These are phyloP conservation scores for Cerioporus squamosus DNA, from an alignment of 1,284 basidiomycete genomes.

Conservation along the genomic window DNA sequence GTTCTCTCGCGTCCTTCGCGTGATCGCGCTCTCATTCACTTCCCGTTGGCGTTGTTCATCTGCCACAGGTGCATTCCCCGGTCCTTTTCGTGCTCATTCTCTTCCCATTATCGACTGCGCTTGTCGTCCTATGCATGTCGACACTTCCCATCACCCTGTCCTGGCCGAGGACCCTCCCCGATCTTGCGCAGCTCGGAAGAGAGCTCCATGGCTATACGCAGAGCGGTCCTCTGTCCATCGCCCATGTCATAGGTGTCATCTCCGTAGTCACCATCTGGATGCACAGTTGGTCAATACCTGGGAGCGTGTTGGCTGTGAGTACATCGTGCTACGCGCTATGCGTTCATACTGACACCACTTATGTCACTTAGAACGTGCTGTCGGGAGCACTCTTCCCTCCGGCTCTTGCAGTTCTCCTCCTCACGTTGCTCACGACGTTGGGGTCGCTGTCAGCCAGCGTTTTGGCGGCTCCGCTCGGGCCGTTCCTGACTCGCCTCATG, in stretches of 20 bases:
- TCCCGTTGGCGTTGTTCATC: slow-evolving; percentile 3
- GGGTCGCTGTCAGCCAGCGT: slow-evolving; percentile 84
- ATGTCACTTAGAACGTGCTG: slow-evolving; percentile 75
- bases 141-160: slow-evolving; percentile 73
- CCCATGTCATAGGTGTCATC: slow-evolving; percentile 81
- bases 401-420: slow-evolving; percentile 74
- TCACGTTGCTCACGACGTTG: slow-evolving; percentile 82
- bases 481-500: slow-evolving; percentile 78
- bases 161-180: slow-evolving; percentile 76
- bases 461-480: slow-evolving; percentile 83
- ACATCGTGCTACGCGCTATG: slow-evolving; percentile 4
- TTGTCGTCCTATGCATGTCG: slow-evolving; percentile 54
- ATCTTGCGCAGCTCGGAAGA: slow-evolving; percentile 72
- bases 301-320: slow-evolving; percentile 86
- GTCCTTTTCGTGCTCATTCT: slow-evolving; percentile 69
- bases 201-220: slow-evolving; percentile 79
- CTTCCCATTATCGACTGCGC: slow-evolving; percentile 63
- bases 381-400: slow-evolving; percentile 87
- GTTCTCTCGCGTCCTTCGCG: slow-evolving; percentile 22
- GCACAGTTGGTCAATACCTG: slow-evolving; percentile 93
- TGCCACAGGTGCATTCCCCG: slow-evolving; percentile 58
- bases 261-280: slow-evolving; percentile 90
- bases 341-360: slow-evolving; percentile 20
- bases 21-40: slow-evolving; percentile 28
- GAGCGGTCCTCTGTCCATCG: slow-evolving; percentile 61